Percentiles rank a stretch among this genome's conserved stretches.
These are phyloP conservation scores for Artemisia annua DNA, from an alignment of 129 eudicot genomes.

Conservation along the genomic window DNA sequence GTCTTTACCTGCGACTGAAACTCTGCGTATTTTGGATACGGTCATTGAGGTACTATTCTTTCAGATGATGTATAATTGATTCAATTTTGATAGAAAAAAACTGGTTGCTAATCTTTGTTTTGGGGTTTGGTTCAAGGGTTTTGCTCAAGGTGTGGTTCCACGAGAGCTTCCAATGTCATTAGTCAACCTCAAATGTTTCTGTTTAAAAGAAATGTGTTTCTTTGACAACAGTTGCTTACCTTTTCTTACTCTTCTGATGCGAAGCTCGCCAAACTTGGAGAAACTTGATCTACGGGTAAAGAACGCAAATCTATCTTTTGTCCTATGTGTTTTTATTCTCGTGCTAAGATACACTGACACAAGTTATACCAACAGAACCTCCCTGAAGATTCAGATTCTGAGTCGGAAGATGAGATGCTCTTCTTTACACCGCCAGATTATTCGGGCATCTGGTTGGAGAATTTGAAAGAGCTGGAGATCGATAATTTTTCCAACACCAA, in stretches of 20 bases:
- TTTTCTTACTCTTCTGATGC: background rate
- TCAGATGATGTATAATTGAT: too few species aligned
- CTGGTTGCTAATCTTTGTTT: background rate
- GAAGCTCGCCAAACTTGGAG: conserved; percentile 12
- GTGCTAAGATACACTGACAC: background rate
- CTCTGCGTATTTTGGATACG: background rate
- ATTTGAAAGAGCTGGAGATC: background rate
- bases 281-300: background rate
- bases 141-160: background rate
- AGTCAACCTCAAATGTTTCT: background rate
- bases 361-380: background rate
- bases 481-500: background rate
- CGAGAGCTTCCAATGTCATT: background rate
- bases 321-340: background rate
- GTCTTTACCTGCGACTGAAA: background rate
- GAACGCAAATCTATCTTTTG: background rate
- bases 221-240: background rate
- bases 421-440: background rate
- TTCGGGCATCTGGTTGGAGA: background rate
- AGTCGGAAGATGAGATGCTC: background rate
- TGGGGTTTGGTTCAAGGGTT: conserved; percentile 5
- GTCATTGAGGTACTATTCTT: background rate
- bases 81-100: background rate
- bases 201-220: background rate
- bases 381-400: background rate